Conservation (phyloP, 2,329 filamentous ascomycete genomes). For the Phialophora verrucosa region DNA sequence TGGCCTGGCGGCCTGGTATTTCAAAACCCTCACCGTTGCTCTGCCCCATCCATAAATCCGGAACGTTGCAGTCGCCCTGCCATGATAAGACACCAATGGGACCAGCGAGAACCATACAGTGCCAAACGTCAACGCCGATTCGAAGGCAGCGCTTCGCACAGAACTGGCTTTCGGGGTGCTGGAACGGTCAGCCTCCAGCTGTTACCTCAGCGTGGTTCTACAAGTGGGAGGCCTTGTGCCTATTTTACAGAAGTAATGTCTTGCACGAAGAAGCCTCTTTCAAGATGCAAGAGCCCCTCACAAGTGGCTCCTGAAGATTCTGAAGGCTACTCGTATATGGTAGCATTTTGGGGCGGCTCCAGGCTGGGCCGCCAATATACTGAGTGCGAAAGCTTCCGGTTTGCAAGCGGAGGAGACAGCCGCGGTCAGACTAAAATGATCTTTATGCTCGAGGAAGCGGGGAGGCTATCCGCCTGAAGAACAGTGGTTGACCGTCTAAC, state of each 20-base stretch:
- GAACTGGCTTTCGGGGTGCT: not conserved
- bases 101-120: not conserved
- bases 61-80: not conserved
- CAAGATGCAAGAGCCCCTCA: not conserved
- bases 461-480: too few species aligned
- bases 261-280: not conserved
- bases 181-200: not conserved
- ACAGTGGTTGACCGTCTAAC: too few species aligned
- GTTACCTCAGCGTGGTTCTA: not conserved
- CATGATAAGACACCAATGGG: not conserved
- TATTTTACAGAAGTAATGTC: not conserved
- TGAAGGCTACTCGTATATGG: not conserved
- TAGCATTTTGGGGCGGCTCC: not conserved
- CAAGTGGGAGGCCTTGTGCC: not conserved
- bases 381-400: too few species aligned
- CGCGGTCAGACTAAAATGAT: too few species aligned
- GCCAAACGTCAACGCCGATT: not conserved
- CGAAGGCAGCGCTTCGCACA: not conserved
- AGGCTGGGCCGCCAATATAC: too few species aligned
- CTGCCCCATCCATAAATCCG: not conserved
- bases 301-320: not conserved
- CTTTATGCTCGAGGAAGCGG: too few species aligned
- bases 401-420: too few species aligned
- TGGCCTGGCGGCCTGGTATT: not conserved
- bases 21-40: not conserved